These are phyloP conservation scores for Danielozyma ontarioensis DNA, from an alignment of 805 yeast species.

Conservation along the genomic window DNA sequence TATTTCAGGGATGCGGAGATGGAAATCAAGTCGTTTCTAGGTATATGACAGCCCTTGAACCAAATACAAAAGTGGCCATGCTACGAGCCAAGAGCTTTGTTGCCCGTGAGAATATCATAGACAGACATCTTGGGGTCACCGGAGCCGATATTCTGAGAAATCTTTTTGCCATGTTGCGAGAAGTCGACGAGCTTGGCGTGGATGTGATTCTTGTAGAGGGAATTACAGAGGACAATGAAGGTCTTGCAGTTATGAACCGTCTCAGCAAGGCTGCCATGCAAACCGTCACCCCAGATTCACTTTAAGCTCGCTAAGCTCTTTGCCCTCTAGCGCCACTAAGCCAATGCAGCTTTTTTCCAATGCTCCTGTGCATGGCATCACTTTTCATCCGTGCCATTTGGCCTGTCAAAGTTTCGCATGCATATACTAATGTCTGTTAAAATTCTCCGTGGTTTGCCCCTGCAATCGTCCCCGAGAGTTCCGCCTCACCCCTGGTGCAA, in stretches of 20 bases:
- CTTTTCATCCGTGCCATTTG: no score
- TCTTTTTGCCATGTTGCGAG: slow-evolving; percentile 67
- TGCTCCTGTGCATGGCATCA: no score
- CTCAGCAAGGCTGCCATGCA: slow-evolving; percentile 75
- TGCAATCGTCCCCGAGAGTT: no score
- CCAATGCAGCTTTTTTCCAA: no score
- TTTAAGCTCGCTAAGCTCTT: no score
- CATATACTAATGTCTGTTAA: no score
- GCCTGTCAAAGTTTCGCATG: no score
- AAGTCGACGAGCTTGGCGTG: slow-evolving; percentile 64
- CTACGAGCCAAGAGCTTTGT: slow-evolving; percentile 39
- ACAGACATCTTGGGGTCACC: slow-evolving; percentile 36
- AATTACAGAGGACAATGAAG: slow-evolving; percentile 68
- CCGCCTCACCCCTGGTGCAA: no score
- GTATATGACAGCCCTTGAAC: slow-evolving; percentile 11
- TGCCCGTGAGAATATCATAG: slow-evolving; percentile 16
- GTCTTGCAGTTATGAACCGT: slow-evolving; percentile 93
- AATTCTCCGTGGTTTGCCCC: no score
- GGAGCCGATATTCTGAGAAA: slow-evolving; percentile 68
- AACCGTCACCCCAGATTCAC: no score
- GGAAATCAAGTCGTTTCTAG: slow-evolving; percentile 30
- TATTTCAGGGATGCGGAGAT: slow-evolving; percentile 50
- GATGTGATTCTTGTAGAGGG: slow-evolving; percentile 83
- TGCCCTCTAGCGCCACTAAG: no score
- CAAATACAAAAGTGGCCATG: slow-evolving; percentile 43